These are phyloP conservation scores for Colletotrichum truncatum DNA, from an alignment of 2,329 filamentous ascomycete genomes.

Conservation along the genomic window DNA sequence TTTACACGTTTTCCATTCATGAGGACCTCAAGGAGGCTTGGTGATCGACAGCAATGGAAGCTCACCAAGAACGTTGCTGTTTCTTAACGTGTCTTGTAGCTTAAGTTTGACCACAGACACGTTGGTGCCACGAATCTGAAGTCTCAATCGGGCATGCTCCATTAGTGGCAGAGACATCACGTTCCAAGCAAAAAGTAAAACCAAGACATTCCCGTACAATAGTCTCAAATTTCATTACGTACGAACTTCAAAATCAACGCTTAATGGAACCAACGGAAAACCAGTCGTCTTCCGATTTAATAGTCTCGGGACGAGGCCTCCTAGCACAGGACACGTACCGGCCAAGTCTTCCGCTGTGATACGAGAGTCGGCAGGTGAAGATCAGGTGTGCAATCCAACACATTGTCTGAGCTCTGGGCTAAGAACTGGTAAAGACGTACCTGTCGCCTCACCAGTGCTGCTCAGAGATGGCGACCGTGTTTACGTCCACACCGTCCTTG, in stretches of 20 bases:
- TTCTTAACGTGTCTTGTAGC: no score
- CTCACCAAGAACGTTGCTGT: neutral
- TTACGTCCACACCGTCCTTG: constrained; percentile 73
- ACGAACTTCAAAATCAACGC: neutral
- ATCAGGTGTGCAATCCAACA: neutral
- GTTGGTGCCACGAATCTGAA: no score
- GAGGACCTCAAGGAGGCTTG: neutral
- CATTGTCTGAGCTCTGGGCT: neutral
- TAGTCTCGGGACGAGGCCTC: neutral
- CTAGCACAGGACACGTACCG: neutral
- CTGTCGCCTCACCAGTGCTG: constrained; percentile 65
- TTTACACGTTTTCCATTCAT: neutral
- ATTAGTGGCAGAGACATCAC: no score
- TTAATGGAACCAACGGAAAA: neutral
- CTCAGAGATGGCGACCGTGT: constrained; percentile 72
- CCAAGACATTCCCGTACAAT: neutral
- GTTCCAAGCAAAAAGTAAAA: no score
- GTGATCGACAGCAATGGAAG: neutral
- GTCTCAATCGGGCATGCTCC: no score
- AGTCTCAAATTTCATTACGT: neutral
- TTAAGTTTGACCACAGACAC: no score
- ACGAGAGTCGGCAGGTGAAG: neutral
- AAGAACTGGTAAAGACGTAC: neutral
- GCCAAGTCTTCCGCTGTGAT: neutral
- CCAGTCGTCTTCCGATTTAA: neutral